Base-by-base conservation (phyloP, 2,329 filamentous ascomycete species). In the Xylaria arbuscula region DNA sequence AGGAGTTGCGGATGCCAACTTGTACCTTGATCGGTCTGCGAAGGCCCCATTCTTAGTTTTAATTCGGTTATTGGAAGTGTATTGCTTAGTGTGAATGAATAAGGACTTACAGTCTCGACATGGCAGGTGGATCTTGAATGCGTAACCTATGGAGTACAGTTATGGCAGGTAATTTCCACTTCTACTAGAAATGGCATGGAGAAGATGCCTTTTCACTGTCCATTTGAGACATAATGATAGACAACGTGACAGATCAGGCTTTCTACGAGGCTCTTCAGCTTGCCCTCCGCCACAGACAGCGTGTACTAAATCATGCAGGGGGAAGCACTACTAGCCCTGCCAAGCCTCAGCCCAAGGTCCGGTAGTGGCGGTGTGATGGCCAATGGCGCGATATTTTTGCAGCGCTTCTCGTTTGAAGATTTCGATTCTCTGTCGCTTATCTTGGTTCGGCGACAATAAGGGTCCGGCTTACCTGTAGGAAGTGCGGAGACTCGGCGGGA, bases 1-100 rank as follows among this genome's bases (percentile, higher is more conserved):
- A 85, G 60, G 77, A 71, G 70, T 85, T 82, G 34, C 83, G 82
- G 70, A 85, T 77, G 50, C 77, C 78, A 68, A 83, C 67, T 63
- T 80, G 80, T 51, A 81, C 77, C 71, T 82, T 82, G 60, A 84
- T 76, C 0, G 83, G 82, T 55, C 83, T 85, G 53, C 7, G 57
- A 19, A 15, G 38, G 61, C 65, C 64, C 70, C 60, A 24, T 50
- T 70, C 72, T 40, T 42, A 62, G 24, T 19, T 15, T 24, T 51
- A 7, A 10, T 40, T 54, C 4, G 15, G 19, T 15, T 13, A 1
- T 42, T 53, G 24, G n/a, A 42, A 17, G 1, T 28, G 54, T 9
- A 19, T 24, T 17, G 6, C 22, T 45, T 32, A 10, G 55, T 32
- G 38, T 32, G 28, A 11, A 11, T 32, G 7, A 1, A 32, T 32